phyloP scores from a whole-genome alignment of 225 moss, liverwort and hornwort species.

The Marchantia polymorpha region DNA sequence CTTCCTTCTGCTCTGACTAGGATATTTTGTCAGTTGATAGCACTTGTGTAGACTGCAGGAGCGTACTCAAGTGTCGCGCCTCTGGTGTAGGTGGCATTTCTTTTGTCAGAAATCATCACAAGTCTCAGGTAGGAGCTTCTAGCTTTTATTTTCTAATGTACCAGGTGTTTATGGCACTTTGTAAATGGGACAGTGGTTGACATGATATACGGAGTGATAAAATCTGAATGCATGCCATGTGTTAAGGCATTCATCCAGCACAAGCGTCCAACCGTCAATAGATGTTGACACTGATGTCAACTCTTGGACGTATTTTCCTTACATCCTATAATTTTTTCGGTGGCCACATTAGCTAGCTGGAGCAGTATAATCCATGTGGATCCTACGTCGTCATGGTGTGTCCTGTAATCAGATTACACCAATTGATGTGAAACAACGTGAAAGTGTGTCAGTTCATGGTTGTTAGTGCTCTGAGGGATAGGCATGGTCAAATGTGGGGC shows the following conservation, averaged over 20 bases:
- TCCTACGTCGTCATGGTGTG: background rate
- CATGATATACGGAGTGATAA: constrained; percentile 19
- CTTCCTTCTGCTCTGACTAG: background rate
- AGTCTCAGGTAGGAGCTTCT: constrained; percentile 43
- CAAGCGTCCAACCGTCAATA: background rate
- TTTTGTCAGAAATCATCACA: constrained; percentile 38
- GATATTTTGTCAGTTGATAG: constrained; percentile 34
- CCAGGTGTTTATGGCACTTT: constrained; percentile 26
- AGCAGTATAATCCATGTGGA: constrained; percentile 11
- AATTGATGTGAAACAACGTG: constrained; percentile 21
- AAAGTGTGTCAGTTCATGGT: constrained; percentile 24
- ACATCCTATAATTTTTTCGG: constrained; percentile 17
- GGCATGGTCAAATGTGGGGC: background rate
- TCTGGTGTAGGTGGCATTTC: constrained; percentile 37
- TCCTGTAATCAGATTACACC: background rate
- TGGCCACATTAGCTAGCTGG: constrained; percentile 3
- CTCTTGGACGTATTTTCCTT: constrained; percentile 23
- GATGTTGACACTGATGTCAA: constrained; percentile 16
- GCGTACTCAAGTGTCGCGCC: constrained; percentile 36
- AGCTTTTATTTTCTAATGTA: constrained; percentile 31
- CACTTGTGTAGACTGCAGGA: constrained; percentile 44
- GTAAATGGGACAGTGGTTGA: constrained; percentile 32
- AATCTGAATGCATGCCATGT: constrained; percentile 17
- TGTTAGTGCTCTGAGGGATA: constrained; percentile 6
- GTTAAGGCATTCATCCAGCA: constrained; percentile 10